Evolutionary conservation across 495 filamentous ascomycete species (phyloP).

Genomic region (Cairneyella variabilis): DNA sequence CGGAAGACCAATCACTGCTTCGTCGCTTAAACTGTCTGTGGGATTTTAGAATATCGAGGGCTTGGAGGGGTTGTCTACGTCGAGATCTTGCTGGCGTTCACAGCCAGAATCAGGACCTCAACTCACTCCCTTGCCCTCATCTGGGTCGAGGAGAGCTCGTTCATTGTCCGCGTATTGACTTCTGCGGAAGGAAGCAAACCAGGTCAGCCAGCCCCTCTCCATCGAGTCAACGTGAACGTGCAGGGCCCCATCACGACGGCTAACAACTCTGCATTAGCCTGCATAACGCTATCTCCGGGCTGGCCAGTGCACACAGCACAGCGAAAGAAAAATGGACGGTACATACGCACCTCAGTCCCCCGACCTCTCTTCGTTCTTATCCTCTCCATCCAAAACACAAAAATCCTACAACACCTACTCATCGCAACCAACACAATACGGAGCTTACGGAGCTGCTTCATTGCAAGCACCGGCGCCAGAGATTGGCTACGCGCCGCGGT

Average conservation of each 20-base stretch:
- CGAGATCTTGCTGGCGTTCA: too few relatives aligned
- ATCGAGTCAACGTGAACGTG: neutral
- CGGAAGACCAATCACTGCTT: too few relatives aligned
- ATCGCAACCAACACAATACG: neutral
- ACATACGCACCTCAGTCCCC: constrained; percentile 53
- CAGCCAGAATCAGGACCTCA: too few relatives aligned
- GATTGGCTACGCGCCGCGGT: constrained; percentile 22
- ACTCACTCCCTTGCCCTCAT: too few relatives aligned
- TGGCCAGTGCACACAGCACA: neutral
- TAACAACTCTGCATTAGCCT: constrained; percentile 22
- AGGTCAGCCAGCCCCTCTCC: neutral
- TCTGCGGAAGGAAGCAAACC: too few relatives aligned
- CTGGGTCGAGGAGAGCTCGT: too few relatives aligned
- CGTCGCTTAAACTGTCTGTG: too few relatives aligned
- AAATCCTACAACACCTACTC: constrained; percentile 8
- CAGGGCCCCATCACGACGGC: constrained; percentile 7
- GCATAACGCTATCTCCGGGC: constrained; percentile 17
- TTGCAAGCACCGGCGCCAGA: neutral
- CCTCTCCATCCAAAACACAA: constrained; percentile 22
- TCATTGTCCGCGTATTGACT: too few relatives aligned
- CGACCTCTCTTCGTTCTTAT: constrained; percentile 49
- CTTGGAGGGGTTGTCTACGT: too few relatives aligned
- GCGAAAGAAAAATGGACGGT: constrained; percentile 15
- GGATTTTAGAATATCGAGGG: too few relatives aligned
- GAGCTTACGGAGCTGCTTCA: neutral